These are phyloP conservation scores for Linnemannia exigua DNA, from an alignment of 192 early-diverging fungal species.

Conservation along the genomic window DNA sequence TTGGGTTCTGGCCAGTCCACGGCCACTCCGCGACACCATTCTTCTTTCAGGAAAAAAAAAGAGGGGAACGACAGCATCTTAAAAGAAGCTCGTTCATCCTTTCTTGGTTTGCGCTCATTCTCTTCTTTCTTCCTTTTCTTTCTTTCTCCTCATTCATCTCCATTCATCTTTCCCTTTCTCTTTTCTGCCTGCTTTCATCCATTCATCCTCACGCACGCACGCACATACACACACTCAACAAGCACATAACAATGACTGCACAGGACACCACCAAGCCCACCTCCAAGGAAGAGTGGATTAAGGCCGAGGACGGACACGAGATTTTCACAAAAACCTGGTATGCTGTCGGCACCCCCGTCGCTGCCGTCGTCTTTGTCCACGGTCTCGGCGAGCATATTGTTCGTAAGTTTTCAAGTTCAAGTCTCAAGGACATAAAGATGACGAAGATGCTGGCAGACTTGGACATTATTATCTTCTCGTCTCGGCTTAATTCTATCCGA, in stretches of 20 bases:
- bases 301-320: slow-evolving; percentile 53
- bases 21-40: not conserved
- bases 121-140: not conserved
- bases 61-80: no score
- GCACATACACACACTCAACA: not conserved
- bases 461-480: no score
- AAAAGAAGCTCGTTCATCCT: not conserved
- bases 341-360: slow-evolving; percentile 38
- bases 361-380: slow-evolving; percentile 63
- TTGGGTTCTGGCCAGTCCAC: not conserved
- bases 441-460: not conserved
- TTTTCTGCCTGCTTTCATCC: no score
- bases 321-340: slow-evolving; percentile 69
- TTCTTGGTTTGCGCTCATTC: slow-evolving; percentile 2
- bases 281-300: slow-evolving; percentile 61
- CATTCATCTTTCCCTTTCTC: not conserved
- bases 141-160: not conserved
- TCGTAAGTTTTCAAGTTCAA: no score
- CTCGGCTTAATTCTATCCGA: not conserved
- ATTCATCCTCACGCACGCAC: not conserved
- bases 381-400: slow-evolving; percentile 69
- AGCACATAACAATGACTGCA: not conserved
- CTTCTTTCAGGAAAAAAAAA: not conserved
- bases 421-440: no score
- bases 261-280: slow-evolving; percentile 5